Base-by-base conservation (phyloP, 1,284 basidiomycete species). In the Malassezia dermatis region DNA sequence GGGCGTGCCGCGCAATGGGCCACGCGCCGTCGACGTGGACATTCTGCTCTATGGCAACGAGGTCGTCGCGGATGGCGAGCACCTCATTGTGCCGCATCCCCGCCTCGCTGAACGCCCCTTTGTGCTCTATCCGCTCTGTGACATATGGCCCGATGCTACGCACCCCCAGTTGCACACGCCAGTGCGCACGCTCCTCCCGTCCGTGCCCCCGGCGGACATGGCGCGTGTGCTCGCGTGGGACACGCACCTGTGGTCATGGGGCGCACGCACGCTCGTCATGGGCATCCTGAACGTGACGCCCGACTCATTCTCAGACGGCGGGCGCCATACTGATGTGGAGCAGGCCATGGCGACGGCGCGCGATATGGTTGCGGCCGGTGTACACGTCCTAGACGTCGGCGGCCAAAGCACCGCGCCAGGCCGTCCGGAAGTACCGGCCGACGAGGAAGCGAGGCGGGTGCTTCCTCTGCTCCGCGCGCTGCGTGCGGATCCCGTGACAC, bases 291-390 rank as follows among this genome's bases (percentile, higher is more conserved):
- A 98, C 71, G 81, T 83, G 3, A 98, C 94, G 0, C 94, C 94
- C 1, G 91, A 99, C 76, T 95, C 90, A 0, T 98, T 98, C 77
- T 96, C 91, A 0, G 90, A 96, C 63, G 89, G 89, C 6, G 81
- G 84, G 1, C 75, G 77, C 37, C 78, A 87, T 78, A 77, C 0
- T 58, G 55, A 62, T 1, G 53, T 64, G 13, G 66, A 65, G 1
- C 61, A 78, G 3, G 60, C 63, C 5, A 51, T 66, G 4, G 55
- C 63, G 8, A 53, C 63, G 13, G 61, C 58, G 5, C 34, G 30
- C 15, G 24, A 26, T 0, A 73, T 74, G 70, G 62, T 63, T 2
- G 50, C 44, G 11, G 57, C 59, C 8, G 71, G 71, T 0, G 84
- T 86, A 0, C 81, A 84, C 58, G 86, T 98, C 49, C 78, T 98